phyloP scores from a whole-genome alignment of 139 green algal species.

The Dunaliella primolecta region DNA sequence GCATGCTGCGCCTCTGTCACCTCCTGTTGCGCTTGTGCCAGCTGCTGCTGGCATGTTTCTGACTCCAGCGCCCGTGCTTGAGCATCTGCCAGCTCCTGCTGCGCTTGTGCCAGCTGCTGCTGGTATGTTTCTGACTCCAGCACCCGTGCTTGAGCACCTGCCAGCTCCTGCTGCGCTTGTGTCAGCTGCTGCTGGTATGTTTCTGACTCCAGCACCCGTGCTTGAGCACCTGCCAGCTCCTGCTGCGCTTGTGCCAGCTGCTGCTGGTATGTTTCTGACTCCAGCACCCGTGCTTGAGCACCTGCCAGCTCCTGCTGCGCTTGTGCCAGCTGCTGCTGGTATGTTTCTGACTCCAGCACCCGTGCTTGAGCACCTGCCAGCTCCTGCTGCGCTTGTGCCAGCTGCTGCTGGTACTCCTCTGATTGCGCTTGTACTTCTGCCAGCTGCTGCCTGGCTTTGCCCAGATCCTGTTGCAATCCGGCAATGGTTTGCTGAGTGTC shows the following conservation, averaged over 20 bases:
- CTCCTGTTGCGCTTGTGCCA: conserved; percentile 6
- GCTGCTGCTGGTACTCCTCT: not conserved
- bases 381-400: not conserved
- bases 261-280: no score
- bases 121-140: not conserved
- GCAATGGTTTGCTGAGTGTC: no score
- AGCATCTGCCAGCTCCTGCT: not conserved
- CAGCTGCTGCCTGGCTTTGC: no score
- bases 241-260: no score
- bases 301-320: not conserved
- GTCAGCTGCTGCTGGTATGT: not conserved
- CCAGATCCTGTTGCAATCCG: no score
- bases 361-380: not conserved
- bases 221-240: not conserved
- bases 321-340: not conserved
- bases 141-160: not conserved
- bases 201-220: not conserved
- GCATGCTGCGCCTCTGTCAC: conserved; percentile 13
- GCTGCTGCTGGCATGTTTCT: no score
- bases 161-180: not conserved
- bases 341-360: no score
- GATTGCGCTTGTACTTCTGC: no score
- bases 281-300: no score
- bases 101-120: not conserved
- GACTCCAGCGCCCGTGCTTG: not conserved